phyloP scores from a whole-genome alignment of 306 rosid species.

The Casuarina equisetifolia region DNA sequence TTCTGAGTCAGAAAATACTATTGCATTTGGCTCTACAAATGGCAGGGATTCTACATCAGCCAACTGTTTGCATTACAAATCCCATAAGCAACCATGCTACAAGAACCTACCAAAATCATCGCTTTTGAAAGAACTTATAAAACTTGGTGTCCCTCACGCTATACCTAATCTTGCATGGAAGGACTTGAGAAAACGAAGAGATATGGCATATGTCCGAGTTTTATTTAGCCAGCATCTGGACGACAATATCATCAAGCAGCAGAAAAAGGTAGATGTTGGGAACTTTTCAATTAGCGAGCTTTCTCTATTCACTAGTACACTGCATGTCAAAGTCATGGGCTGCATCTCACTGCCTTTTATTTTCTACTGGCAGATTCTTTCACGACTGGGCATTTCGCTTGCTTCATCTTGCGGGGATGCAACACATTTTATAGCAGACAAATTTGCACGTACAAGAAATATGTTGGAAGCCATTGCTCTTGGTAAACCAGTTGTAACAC shows the following conservation, averaged over 20 bases:
- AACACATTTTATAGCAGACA: constrained; percentile 89
- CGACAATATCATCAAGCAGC: constrained; percentile 61
- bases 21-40: constrained; percentile 22
- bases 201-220: constrained; percentile 63
- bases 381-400: constrained; percentile 60
- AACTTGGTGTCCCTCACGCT: constrained; percentile 45
- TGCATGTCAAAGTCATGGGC: constrained; percentile 21
- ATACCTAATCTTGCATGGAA: constrained; percentile 27
- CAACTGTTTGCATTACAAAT: constrained; percentile 19
- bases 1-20: constrained; percentile 26
- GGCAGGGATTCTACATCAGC: constrained; percentile 30
- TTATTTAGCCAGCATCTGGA: constrained; percentile 86
- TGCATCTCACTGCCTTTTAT: constrained; percentile 22
- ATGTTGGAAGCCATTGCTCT: constrained; percentile 91
- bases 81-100: constrained; percentile 34
- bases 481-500: constrained; percentile 84
- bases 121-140: constrained; percentile 51
- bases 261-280: constrained; percentile 65
- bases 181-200: constrained; percentile 74
- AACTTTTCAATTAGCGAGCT: not conserved
- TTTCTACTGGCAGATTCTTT: constrained; percentile 51
- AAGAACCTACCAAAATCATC: constrained; percentile 46
- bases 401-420: constrained; percentile 72
- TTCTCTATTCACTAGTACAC: constrained; percentile 10
- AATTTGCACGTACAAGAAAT: constrained; percentile 83